phyloP scores from a whole-genome alignment of 2,329 filamentous ascomycete species.

The Phialophora verrucosa region DNA sequence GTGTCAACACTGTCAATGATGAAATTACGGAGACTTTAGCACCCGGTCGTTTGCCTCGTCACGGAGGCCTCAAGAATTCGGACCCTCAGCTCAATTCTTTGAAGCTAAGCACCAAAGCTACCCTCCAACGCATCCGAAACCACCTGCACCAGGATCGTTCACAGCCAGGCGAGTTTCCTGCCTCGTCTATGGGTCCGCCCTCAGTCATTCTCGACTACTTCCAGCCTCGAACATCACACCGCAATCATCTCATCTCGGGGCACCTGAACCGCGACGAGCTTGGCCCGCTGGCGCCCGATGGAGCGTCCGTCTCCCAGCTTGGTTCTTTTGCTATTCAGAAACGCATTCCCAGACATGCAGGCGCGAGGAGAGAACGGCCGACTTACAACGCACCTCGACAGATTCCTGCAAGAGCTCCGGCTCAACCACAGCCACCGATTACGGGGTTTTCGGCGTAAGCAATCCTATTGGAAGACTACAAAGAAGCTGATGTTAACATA shows the following conservation, averaged over 20 bases:
- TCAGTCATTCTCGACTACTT: conserved; percentile 24
- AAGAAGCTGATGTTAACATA: background rate
- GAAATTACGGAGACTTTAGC: background rate
- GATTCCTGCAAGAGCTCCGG: background rate
- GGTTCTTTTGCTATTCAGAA: conserved; percentile 5
- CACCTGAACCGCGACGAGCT: background rate
- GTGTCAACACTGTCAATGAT: background rate
- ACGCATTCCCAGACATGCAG: conserved; percentile 17
- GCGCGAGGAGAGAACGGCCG: background rate
- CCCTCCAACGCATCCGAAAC: conserved; percentile 26
- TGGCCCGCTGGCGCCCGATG: background rate
- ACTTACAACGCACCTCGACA: background rate
- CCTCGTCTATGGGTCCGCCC: background rate
- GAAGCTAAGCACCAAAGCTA: conserved; percentile 26
- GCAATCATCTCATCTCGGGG: background rate
- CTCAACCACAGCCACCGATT: background rate
- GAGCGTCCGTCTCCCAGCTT: background rate
- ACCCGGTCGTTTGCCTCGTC: background rate
- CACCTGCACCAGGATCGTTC: conserved; percentile 6
- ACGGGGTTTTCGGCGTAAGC: background rate
- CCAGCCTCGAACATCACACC: conserved; percentile 11
- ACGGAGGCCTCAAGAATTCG: background rate
- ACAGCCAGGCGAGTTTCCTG: background rate
- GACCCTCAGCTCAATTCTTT: conserved; percentile 23
- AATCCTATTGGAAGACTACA: background rate